These are phyloP conservation scores for Dissoconium aciculare DNA, from an alignment of 2,329 filamentous ascomycete genomes.

Conservation along the genomic window DNA sequence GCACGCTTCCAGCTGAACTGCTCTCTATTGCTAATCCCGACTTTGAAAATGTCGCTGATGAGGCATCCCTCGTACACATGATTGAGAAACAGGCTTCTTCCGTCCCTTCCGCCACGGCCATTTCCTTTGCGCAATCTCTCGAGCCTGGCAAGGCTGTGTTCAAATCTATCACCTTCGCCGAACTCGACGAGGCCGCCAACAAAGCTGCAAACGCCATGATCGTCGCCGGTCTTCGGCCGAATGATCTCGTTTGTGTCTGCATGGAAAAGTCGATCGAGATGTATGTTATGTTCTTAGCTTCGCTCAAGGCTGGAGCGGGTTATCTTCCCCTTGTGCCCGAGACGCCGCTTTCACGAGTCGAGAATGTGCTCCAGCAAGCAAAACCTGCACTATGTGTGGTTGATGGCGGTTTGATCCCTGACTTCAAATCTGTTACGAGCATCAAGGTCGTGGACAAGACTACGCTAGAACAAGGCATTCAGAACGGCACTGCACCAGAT, in stretches of 20 bases:
- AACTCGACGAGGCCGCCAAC: constrained; percentile 52
- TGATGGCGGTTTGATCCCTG: constrained; percentile 12
- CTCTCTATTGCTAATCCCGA: constrained; percentile 31
- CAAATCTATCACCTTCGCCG: constrained; percentile 44
- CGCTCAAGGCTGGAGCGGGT: constrained; percentile 58
- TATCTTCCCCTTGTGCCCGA: constrained; percentile 66
- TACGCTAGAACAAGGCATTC: constrained; percentile 21
- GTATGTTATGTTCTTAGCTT: constrained; percentile 60
- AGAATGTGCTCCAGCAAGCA: constrained; percentile 48
- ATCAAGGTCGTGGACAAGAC: constrained; percentile 19
- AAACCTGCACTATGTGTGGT: constrained; percentile 35
- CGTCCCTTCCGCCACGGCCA: constrained; percentile 42
- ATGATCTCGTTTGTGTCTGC: constrained; percentile 53
- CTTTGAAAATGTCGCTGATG: constrained; percentile 13
- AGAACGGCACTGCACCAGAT: constrained; percentile 19
- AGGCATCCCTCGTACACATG: constrained; percentile 26
- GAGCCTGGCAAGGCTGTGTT: constrained; percentile 23
- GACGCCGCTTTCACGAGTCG: constrained; percentile 46
- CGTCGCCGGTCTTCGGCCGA: constrained; percentile 31
- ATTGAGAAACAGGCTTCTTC: constrained; percentile 40
- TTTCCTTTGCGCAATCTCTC: constrained; percentile 47
- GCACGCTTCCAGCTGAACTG: constrained; percentile 13
- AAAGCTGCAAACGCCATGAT: constrained; percentile 44
- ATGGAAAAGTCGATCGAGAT: constrained; percentile 63
- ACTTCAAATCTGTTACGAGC: constrained; percentile 7